Conservation (phyloP, 306 rosid species). For the Trifolium fragiferum region DNA sequence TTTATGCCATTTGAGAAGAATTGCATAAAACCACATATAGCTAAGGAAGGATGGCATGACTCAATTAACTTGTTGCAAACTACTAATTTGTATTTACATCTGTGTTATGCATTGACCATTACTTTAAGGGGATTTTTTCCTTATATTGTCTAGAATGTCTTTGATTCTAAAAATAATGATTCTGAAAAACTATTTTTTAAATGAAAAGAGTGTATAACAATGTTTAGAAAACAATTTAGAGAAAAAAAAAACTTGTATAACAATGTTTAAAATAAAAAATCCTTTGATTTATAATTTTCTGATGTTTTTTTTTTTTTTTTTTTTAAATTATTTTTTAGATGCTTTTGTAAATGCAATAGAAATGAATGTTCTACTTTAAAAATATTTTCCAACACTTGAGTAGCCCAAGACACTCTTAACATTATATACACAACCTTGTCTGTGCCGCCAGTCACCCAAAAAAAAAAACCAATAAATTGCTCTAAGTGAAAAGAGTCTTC, state of each 20-base stretch:
- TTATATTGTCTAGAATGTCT: not conserved
- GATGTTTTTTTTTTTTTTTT: no score
- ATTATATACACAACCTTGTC: no score
- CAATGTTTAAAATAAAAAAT: no score
- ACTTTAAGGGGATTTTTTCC: not conserved
- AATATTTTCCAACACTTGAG: no score
- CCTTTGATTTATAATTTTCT: not conserved
- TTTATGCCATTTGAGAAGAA: conserved; percentile 2
- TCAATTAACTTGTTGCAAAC: not conserved
- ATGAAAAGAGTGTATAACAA: not conserved
- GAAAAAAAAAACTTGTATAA: not conserved
- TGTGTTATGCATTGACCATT: not conserved
- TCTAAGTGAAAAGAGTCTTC: no score
- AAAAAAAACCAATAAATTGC: no score
- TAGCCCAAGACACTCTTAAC: no score
- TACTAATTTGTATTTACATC: conserved; percentile 7
- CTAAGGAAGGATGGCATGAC: not conserved
- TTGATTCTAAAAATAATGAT: not conserved
- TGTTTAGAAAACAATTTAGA: not conserved
- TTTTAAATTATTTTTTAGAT: no score
- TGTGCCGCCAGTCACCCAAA: no score
- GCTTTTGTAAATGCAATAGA: no score
- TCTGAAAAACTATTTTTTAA: not conserved
- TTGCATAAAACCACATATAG: conserved; percentile 7
- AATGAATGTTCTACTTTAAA: no score